A percentile compares a stretch with the other conserved stretches of the same genome.
Conservation (phyloP, 371 early-diverging fungal species). For the Mucor piriformis region DNA sequence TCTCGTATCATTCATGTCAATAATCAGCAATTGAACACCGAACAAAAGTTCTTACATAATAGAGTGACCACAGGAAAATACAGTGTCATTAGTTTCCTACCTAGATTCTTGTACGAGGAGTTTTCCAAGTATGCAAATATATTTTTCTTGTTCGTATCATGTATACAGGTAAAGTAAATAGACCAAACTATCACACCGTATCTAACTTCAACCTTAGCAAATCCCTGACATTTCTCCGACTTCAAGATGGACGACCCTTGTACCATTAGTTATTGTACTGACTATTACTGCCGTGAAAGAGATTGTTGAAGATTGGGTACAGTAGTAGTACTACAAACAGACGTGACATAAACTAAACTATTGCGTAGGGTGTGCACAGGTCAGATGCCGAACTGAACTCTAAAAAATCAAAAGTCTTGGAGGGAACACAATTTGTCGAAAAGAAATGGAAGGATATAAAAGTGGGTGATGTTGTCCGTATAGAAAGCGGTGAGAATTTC, state of each 20-base stretch:
- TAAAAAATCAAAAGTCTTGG: constrained; percentile 60
- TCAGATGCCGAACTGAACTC: constrained; percentile 73
- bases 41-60: constrained; percentile 79
- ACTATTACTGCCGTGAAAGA: constrained; percentile 95
- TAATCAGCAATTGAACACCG: constrained; percentile 71
- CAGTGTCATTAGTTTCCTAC: constrained; percentile 83
- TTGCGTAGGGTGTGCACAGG: constrained; percentile 38
- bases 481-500: constrained; percentile 79
- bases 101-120: constrained; percentile 92
- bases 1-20: constrained; percentile 86
- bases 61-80: constrained; percentile 89
- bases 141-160: constrained; percentile 90
- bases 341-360: background rate
- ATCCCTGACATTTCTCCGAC: constrained; percentile 83
- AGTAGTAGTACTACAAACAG: constrained; percentile 5
- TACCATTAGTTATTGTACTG: constrained; percentile 91
- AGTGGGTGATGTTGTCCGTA: constrained; percentile 88
- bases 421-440: constrained; percentile 57
- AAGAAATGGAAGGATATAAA: constrained; percentile 68
- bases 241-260: constrained; percentile 84
- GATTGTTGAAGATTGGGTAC: constrained; percentile 89
- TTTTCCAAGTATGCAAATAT: constrained; percentile 94
- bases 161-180: constrained; percentile 69
- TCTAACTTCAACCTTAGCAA: constrained; percentile 56
- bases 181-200: background rate